A percentile compares a stretch with the other conserved stretches of the same genome.
Evolutionary conservation across 148 eudicot species (phyloP).

Genomic region (Dianthus caryophyllus): DNA sequence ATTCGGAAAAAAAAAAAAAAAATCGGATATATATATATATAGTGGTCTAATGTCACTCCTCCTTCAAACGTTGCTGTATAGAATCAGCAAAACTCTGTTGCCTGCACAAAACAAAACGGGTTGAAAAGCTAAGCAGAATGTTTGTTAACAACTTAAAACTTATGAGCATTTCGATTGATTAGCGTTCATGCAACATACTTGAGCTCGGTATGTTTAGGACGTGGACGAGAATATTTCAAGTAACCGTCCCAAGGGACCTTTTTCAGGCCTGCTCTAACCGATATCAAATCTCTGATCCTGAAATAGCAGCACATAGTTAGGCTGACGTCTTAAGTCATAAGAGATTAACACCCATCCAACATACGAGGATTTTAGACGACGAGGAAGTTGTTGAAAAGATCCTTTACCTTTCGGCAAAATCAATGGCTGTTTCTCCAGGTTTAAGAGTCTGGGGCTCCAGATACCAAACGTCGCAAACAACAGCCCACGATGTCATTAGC

Average conservation of each 20-base stretch:
- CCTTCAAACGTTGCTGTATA: conserved; percentile 50
- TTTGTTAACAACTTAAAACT: no score
- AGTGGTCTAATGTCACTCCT: conserved; percentile 29
- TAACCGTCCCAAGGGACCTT: conserved; percentile 99
- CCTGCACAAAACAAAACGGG: conserved; percentile 40
- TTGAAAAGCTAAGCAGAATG: not conserved
- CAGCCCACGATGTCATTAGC: conserved; percentile 99
- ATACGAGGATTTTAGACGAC: not conserved
- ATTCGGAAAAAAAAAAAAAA: no score
- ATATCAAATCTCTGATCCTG: conserved; percentile 83
- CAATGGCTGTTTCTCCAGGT: conserved; percentile 90
- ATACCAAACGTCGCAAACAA: conserved; percentile 99
- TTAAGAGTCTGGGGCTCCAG: conserved; percentile 86
- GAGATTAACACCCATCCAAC: not conserved
- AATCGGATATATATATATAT: not conserved
- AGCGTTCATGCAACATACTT: conserved; percentile 47
- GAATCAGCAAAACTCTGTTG: conserved; percentile 80
- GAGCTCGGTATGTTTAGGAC: conserved; percentile 83
- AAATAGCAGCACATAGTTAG: conserved; percentile 7
- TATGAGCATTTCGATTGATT: not conserved
- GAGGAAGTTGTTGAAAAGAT: not conserved
- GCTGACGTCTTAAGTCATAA: no score
- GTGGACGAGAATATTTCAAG: conserved; percentile 90
- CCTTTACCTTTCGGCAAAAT: conserved; percentile 88
- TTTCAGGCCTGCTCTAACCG: conserved; percentile 83